phyloP scores from a whole-genome alignment of 2,329 filamentous ascomycete genomes.

The Periconia sp. region DNA sequence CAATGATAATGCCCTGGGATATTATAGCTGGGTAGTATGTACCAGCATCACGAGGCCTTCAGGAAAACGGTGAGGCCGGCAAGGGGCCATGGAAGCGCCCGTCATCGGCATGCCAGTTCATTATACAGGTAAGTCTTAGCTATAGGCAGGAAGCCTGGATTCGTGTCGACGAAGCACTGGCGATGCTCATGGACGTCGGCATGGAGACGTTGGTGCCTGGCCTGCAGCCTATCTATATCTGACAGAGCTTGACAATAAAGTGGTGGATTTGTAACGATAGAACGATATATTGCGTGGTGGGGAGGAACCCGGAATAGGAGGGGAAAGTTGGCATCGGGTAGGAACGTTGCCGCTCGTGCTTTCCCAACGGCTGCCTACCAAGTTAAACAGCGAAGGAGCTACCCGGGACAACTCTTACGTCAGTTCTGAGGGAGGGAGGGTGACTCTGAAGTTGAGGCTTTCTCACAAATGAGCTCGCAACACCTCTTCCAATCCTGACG shows the following conservation, averaged over 20 bases:
- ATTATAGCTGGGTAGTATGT: neutral
- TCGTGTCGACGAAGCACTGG: neutral
- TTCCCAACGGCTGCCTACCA: neutral
- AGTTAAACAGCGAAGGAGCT: too few relatives aligned
- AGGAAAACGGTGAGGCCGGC: neutral
- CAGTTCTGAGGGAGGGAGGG: too few relatives aligned
- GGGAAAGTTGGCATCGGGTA: neutral
- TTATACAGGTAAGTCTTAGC: neutral
- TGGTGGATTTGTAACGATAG: neutral
- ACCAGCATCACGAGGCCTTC: neutral
- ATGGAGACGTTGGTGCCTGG: neutral
- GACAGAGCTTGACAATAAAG: neutral
- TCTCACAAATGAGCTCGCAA: too few relatives aligned
- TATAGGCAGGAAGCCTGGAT: neutral
- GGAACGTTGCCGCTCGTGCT: neutral
- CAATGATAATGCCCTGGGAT: neutral
- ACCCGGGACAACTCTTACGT: too few relatives aligned
- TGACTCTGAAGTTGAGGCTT: too few relatives aligned
- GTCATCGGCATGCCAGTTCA: neutral
- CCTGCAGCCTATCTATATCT: neutral
- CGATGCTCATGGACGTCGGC: neutral
- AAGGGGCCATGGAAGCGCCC: neutral
- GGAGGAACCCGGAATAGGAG: neutral
- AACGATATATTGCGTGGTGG: neutral
- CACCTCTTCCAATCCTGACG: too few relatives aligned